Evolutionary conservation across 306 rosid genomes (phyloP), one percentile per base, ranked within the genome.

Genomic region (Cucumis hystrix): DNA sequence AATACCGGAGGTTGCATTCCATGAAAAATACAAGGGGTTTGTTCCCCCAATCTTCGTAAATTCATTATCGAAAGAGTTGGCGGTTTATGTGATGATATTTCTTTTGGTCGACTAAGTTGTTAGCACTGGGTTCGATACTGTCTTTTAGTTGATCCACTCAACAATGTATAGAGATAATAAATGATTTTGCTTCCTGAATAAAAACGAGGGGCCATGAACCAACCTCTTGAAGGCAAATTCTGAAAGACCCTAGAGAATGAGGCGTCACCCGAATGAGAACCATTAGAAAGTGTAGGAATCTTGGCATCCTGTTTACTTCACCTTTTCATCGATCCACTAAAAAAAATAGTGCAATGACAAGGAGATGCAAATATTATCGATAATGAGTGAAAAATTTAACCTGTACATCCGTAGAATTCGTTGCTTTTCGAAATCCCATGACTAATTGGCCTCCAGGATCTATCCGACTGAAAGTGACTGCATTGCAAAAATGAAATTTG

Each of bases 381-480:
- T 75, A 49, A 39, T 18, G 45, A 67, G 74, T 80, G 66, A 77
- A 79, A 77, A 55, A 74, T 73, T 76, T 56, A 76, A 95, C 99
- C 97, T 83, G 97, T 35, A 84, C 17, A 79, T 91, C 92, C 20
- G n/a, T 40, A 51, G 89, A 79, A 82, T 83, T 88, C 21, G 93
- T 78, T 30, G 97, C 91, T 89, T 81, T 95, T 76, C 99, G 90
- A 81, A 88, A 92, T 28, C 99, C 99, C 84, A 95, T 88, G 75
- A 95, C 90, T 86, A 95, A 95, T 85, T 88, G 89, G 35, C 89
- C 90, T 71, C 96, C 99, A 15, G 99, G 99, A 79, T 92, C 97
- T 85, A 88, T 92, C 84, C 96, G 93, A 81, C 97, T 95, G 82
- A 95, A 95, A 37, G 97, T 95, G 74, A 95, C 99, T 95, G 92